Evolutionary conservation across 2,329 filamentous ascomycete species (phyloP).

Genomic region (Trichoderma semiorbis): DNA sequence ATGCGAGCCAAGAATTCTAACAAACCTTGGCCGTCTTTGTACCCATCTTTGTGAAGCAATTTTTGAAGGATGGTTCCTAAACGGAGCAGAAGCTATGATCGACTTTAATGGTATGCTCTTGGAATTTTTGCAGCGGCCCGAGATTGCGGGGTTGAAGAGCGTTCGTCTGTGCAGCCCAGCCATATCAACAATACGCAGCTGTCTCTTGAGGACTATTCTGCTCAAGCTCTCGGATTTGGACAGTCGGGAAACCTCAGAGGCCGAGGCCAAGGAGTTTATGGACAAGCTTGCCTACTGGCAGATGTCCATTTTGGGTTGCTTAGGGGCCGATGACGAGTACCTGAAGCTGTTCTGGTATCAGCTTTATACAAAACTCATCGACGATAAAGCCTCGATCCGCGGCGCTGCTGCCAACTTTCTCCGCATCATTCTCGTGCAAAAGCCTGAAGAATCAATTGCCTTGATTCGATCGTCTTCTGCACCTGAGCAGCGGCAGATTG

Average conservation of each 20-base stretch:
- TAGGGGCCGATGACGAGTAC: conserved; percentile 75
- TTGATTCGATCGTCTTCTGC: conserved; percentile 71
- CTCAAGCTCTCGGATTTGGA: conserved; percentile 82
- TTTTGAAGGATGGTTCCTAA: conserved; percentile 94
- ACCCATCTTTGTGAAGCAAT: conserved; percentile 83
- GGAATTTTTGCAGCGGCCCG: conserved; percentile 84
- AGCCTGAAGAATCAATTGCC: conserved; percentile 73
- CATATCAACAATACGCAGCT: conserved; percentile 69
- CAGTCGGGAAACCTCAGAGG: conserved; percentile 54
- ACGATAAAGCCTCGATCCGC: conserved; percentile 63
- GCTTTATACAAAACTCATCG: conserved; percentile 83
- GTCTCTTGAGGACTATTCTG: conserved; percentile 75
- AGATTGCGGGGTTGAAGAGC: conserved; percentile 75
- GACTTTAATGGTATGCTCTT: conserved; percentile 83
- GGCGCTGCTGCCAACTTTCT: conserved; percentile 78
- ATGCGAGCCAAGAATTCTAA: conserved; percentile 77
- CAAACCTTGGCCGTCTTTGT: conserved; percentile 79
- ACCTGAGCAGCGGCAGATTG: conserved; percentile 67
- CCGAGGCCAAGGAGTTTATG: conserved; percentile 68
- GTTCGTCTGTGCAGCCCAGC: conserved; percentile 89
- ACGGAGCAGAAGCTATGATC: conserved; percentile 76
- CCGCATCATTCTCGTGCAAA: conserved; percentile 91
- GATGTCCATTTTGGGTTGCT: conserved; percentile 75
- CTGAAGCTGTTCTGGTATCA: conserved; percentile 88
- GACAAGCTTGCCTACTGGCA: conserved; percentile 94